A percentile compares a stretch with the other conserved stretches of the same genome.
These are phyloP conservation scores for Solanum sitiens DNA, from an alignment of 257 asterid species.

Conservation along the genomic window DNA sequence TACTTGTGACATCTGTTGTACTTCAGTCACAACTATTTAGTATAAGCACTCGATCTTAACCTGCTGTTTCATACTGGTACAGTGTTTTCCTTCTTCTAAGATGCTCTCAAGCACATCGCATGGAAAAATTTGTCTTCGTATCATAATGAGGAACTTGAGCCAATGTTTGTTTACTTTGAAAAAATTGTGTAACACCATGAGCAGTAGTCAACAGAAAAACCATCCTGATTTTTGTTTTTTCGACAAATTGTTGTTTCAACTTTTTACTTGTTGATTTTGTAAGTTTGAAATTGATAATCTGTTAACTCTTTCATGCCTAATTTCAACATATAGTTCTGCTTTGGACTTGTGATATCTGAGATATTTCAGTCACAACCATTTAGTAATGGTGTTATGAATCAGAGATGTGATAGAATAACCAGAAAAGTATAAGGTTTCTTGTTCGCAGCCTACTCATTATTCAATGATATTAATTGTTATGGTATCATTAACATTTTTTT, in stretches of 20 bases:
- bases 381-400: not conserved
- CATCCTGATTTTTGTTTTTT: not conserved
- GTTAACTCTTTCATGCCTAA: not conserved
- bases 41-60: too few species aligned
- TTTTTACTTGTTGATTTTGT: not conserved
- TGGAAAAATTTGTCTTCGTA: too few species aligned
- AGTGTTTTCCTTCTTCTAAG: too few species aligned
- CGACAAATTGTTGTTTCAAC: not conserved
- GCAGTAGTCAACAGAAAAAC: not conserved
- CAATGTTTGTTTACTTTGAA: not conserved
- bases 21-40: too few species aligned
- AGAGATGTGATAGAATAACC: not conserved
- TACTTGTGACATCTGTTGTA: too few species aligned
- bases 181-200: not conserved
- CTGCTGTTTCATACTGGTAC: too few species aligned
- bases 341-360: not conserved
- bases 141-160: not conserved
- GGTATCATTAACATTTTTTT: not conserved
- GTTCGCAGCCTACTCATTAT: too few species aligned
- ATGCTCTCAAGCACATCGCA: too few species aligned
- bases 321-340: not conserved
- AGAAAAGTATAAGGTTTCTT: too few species aligned
- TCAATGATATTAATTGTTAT: too few species aligned
- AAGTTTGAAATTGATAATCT: not conserved
- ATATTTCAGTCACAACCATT: too few species aligned